Conservation (phyloP, 805 yeast genomes). For the Candida adriatica region DNA sequence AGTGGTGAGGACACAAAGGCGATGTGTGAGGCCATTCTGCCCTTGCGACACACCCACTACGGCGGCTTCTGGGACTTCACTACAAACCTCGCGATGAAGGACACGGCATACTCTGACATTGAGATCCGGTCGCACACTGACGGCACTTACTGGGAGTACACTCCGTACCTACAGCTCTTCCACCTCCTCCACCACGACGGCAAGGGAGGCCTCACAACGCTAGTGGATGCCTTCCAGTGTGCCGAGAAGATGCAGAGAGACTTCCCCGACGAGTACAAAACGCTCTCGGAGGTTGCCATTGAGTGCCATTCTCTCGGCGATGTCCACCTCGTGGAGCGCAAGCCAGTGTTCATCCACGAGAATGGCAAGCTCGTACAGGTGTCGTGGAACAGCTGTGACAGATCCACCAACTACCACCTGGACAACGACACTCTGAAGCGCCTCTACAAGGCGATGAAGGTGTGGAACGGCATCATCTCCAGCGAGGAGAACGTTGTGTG, state of each 20-base stretch:
- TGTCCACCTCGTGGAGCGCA: constrained; percentile 57
- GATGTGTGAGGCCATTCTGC: constrained; percentile 50
- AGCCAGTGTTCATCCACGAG: constrained; percentile 49
- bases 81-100: constrained; percentile 57
- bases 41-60: constrained; percentile 62
- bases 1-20: constrained; percentile 51
- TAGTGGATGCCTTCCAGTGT: constrained; percentile 60
- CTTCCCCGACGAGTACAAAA: constrained; percentile 44
- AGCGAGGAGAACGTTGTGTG: constrained; percentile 43
- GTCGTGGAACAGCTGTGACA: constrained; percentile 66
- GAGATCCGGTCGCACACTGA: constrained; percentile 63
- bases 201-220: constrained; percentile 59
- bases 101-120: constrained; percentile 65
- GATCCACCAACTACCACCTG: constrained; percentile 44
- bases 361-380: constrained; percentile 51
- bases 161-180: constrained; percentile 66
- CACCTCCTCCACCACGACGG: constrained; percentile 61
- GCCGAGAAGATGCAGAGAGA: constrained; percentile 41
- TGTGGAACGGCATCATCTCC: constrained; percentile 49
- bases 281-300: constrained; percentile 42
- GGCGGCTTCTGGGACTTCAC: constrained; percentile 83
- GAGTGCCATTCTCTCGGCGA: constrained; percentile 79
- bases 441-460: constrained; percentile 49
- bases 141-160: constrained; percentile 69
- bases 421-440: constrained; percentile 37